Evolutionary conservation across 2,329 filamentous ascomycete genomes (phyloP).

Genomic region (Fusarium redolens): DNA sequence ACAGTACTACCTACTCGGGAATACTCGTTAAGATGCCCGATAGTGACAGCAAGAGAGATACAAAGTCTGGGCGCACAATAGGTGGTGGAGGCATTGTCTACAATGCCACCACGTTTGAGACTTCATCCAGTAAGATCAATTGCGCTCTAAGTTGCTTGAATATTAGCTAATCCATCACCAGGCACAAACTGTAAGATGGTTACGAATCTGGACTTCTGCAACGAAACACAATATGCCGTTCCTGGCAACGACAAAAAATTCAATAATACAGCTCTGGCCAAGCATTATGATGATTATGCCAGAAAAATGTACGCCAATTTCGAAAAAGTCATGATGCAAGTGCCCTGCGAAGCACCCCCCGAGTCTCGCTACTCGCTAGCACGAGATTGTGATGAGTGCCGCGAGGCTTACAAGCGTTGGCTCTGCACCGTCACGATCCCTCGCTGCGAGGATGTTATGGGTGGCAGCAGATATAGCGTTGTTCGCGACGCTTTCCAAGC

Average conservation of each 20-base stretch:
- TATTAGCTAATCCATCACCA: slow-evolving; percentile 43
- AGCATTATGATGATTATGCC: slow-evolving; percentile 84
- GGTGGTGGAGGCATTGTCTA: slow-evolving; percentile 84
- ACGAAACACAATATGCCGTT: slow-evolving; percentile 89
- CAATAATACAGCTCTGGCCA: slow-evolving; percentile 70
- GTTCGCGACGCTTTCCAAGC: slow-evolving; percentile 76
- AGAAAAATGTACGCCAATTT: slow-evolving; percentile 79
- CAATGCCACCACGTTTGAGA: slow-evolving; percentile 76
- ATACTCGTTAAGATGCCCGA: slow-evolving; percentile 73
- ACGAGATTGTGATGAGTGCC: slow-evolving; percentile 80
- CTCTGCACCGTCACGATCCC: slow-evolving; percentile 94
- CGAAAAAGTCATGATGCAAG: slow-evolving; percentile 81
- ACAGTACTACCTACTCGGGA: slow-evolving; percentile 76
- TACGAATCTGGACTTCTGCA: slow-evolving; percentile 89
- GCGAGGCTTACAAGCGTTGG: slow-evolving; percentile 88
- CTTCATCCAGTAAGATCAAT: slow-evolving; percentile 74
- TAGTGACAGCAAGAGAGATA: slow-evolving; percentile 56
- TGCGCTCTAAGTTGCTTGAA: background rate
- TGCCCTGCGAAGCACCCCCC: slow-evolving; percentile 82
- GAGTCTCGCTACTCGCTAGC: slow-evolving; percentile 85
- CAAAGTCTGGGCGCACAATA: slow-evolving; percentile 54
- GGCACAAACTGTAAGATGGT: slow-evolving; percentile 88
- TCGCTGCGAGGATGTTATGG: slow-evolving; percentile 86
- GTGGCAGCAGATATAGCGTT: slow-evolving; percentile 56
- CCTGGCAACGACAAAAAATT: slow-evolving; percentile 78